Conservation (phyloP, 2,329 filamentous ascomycete genomes). For the Pseudogymnoascus sp. region DNA sequence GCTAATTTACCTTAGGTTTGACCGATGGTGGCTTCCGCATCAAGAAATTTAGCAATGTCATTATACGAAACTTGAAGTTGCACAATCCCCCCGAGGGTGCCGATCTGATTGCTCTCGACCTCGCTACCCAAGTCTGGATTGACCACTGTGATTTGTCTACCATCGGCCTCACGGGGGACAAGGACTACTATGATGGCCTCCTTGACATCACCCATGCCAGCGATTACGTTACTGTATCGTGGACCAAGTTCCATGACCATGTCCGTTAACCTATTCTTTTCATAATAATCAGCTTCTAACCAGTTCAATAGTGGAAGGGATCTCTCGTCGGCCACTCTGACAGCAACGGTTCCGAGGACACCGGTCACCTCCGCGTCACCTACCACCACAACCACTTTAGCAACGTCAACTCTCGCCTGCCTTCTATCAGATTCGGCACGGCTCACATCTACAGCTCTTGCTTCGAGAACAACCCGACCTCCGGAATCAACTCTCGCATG, state of each 20-base stretch:
- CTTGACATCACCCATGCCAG: slow-evolving; percentile 38
- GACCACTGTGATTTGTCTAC: slow-evolving; percentile 23
- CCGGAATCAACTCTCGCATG: slow-evolving; percentile 49
- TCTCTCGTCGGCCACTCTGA: slow-evolving; percentile 26
- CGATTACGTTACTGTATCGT: slow-evolving; percentile 37
- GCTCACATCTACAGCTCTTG: slow-evolving; percentile 53
- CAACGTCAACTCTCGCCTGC: slow-evolving; percentile 30
- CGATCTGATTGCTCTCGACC: slow-evolving; percentile 40
- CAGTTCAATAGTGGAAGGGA: slow-evolving; percentile 16
- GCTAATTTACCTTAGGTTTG: slow-evolving; percentile 25
- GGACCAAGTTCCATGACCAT: slow-evolving; percentile 39
- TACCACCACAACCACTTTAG: slow-evolving; percentile 22
- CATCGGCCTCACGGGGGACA: slow-evolving; percentile 31
- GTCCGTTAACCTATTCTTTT: background rate
- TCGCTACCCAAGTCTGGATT: slow-evolving; percentile 30
- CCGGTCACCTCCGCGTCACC: slow-evolving; percentile 24
- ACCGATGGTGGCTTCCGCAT: slow-evolving; percentile 37
- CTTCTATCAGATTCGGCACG: slow-evolving; percentile 58
- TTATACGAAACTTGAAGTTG: slow-evolving; percentile 43
- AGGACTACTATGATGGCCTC: slow-evolving; percentile 37
- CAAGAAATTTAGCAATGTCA: slow-evolving; percentile 40
- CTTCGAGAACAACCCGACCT: slow-evolving; percentile 34
- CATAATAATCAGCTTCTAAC: background rate
- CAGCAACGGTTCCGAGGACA: slow-evolving; percentile 24
- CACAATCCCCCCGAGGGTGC: slow-evolving; percentile 36